Evolutionary conservation across 352 stramenopile species (phyloP), one percentile per base, ranked within the genome.

Genomic region (Blastocystis sp.): DNA sequence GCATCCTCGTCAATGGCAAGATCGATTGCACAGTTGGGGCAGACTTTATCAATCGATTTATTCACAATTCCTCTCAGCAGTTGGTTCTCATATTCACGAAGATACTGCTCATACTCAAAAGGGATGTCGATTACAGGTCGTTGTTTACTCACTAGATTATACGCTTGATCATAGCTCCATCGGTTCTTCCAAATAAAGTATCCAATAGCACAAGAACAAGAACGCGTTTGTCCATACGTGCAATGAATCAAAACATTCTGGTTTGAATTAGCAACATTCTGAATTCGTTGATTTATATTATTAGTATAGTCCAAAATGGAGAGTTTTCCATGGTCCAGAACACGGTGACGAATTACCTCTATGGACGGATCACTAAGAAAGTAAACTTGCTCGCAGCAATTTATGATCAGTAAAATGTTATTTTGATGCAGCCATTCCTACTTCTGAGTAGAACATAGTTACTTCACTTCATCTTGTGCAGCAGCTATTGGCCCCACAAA

Each of bases 121-220:
- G 73, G 47, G 50, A 85, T 85, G 30, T 85, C 73, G 50, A 47
- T 66, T 65, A 69, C 73, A 5, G 24, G 26, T 16, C 73, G 20
- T 13, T 69, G 26, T 39, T 26, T 43, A 16, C 47, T 68, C 18
- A 85, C 73, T 20, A 85, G 3, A 41, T 20, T 1, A 20, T 68
- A 85, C 1, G 73, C 73, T 16, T 85, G 24, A 26, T 85, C 73
- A 24, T 66, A 85, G 7, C n/a, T 3, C 5, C 43, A 66, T 20
- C 26, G 50, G 18, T 65, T 50, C 73, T 68, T 85, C 73, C 73
- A 85, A 30, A 85, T 85, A 26, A 47, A 66, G 53, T 85, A 85
- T 7, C n/a, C 45, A 68, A 85, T 85, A 26, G 73, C 73, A 45
- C 73, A 85, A 11, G 73, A 68, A 34, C 50, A 85, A 24, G 73